A percentile compares a stretch with the other conserved stretches of the same genome.
These are phyloP conservation scores for Colletotrichum chrysophilum DNA, from an alignment of 2,329 filamentous ascomycete genomes.

Conservation along the genomic window DNA sequence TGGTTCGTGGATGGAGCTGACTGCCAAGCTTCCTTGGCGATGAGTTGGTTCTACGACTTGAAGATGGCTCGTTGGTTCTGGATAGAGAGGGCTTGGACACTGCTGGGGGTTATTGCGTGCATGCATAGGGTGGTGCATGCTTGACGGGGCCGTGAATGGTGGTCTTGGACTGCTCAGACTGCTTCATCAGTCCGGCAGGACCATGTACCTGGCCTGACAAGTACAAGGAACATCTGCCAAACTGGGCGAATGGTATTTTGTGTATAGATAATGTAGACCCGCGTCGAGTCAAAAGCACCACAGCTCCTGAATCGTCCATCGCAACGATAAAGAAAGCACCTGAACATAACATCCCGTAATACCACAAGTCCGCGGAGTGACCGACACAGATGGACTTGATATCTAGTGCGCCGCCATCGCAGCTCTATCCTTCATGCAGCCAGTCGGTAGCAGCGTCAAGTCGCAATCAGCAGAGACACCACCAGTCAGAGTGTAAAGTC, in stretches of 20 bases:
- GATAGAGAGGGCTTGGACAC: neutral
- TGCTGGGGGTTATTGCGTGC: neutral
- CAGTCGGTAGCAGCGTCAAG: neutral
- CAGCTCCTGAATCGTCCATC: neutral
- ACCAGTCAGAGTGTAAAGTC: neutral
- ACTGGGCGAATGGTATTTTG: neutral
- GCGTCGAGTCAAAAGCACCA: neutral
- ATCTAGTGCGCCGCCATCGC: neutral
- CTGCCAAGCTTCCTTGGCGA: conserved; percentile 5
- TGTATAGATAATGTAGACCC: neutral
- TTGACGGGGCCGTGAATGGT: neutral
- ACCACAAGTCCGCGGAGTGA: neutral
- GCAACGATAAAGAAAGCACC: neutral
- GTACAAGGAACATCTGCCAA: neutral
- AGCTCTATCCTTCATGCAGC: neutral
- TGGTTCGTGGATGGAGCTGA: neutral
- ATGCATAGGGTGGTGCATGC: neutral
- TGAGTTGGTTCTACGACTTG: neutral
- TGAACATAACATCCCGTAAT: neutral
- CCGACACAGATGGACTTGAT: neutral
- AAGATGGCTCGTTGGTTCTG: neutral
- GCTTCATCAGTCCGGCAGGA: neutral
- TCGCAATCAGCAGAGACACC: neutral
- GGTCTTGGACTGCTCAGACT: neutral
- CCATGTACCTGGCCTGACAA: neutral